Base-by-base conservation (phyloP, 352 stramenopile genomes). In the Aphanomyces invadans region DNA sequence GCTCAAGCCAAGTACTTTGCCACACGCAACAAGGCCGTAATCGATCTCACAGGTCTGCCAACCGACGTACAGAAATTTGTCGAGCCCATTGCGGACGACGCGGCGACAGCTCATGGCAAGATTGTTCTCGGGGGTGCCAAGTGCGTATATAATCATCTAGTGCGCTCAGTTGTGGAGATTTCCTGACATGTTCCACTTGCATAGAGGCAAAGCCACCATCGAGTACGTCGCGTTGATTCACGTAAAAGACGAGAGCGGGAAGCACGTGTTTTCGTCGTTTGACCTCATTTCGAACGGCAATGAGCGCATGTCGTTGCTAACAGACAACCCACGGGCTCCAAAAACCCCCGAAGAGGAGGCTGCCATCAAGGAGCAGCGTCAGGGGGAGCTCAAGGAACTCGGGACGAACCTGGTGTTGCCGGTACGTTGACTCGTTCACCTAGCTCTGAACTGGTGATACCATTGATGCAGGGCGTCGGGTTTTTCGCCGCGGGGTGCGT, bases 1-100 rank as follows among this genome's bases (percentile, higher is more conserved):
- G 11, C 54, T 5, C 60, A 67, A 57, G 60, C 60, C 45, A 67
- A 67, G 46, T 51, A 67, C 60, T 28, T 51, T 9, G 60, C 60
- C 4, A 67, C 25, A 1, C 60, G 60, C n/a, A 67, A 67, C 36
- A 67, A 67, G 32, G 42, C 48, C 26, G 60, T 67, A 2, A 67
- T 67, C 54, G 60, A 67, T 19, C 12, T 67, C 49, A 67, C 60
- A 21, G 60, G 60, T 10, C 45, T 67, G 25, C 60, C 60, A 9
- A 67, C 60, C 7, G 38, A 39, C 17, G n/a, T 67, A 9, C 28
- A 67, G 19, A 67, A 57, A 44, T 33, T 29, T 10, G 28, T 57
- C 19, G 60, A 67, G 3, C 11, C 38, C n/a, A 44, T 67, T 11
- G 28, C 4, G 7, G 49, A 67, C 12, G 60, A 51, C 33, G 29